phyloP scores from a whole-genome alignment of 805 yeast genomes.

The Lipomyces kockii region DNA sequence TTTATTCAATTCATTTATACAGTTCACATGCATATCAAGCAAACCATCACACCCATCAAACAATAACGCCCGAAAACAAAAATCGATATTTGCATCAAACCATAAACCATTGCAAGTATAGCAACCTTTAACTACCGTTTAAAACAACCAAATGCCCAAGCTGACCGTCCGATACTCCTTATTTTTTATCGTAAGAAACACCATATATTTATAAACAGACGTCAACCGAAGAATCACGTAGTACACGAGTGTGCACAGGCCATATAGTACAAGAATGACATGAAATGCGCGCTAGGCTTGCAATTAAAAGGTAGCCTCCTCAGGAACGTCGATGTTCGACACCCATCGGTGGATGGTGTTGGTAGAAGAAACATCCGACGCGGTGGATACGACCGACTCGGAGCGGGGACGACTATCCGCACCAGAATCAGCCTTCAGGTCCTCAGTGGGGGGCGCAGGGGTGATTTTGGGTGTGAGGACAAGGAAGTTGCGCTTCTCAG shows the following conservation, averaged over 20 bases:
- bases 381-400: neutral
- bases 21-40: neutral
- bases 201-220: no score
- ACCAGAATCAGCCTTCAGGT: neutral
- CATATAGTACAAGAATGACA: neutral
- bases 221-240: no score
- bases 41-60: neutral
- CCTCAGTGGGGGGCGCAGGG: neutral
- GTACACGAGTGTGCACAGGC: neutral
- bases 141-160: neutral
- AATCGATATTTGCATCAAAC: neutral
- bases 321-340: neutral
- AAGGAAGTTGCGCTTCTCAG: neutral
- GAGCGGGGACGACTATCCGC: neutral
- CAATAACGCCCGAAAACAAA: neutral
- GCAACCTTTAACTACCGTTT: neutral
- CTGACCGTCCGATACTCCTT: neutral
- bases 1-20: neutral
- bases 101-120: neutral
- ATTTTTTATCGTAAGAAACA: neutral
- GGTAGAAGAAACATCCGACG: neutral
- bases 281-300: neutral
- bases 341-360: neutral
- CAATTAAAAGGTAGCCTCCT: neutral
- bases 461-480: neutral